A percentile compares a stretch with the other conserved stretches of the same genome.
phyloP scores from a whole-genome alignment of 1,284 basidiomycete genomes.

The Cryptococcus neoformans region DNA sequence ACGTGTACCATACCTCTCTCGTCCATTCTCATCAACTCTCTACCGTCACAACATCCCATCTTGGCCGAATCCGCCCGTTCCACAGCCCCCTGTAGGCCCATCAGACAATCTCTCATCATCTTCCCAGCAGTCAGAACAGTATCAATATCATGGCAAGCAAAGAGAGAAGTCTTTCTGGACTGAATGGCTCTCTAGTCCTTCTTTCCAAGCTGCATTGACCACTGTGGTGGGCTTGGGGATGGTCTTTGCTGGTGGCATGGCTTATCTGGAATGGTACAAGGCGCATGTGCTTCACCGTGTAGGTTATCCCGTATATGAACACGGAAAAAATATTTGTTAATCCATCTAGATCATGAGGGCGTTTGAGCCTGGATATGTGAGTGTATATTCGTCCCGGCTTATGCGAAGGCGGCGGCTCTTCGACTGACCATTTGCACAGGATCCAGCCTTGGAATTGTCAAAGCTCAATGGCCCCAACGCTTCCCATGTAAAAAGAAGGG shows the following conservation, averaged over 20 bases:
- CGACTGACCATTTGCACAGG: slow-evolving; percentile 50
- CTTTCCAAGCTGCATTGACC: slow-evolving; percentile 47
- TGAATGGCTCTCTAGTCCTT: slow-evolving; percentile 35
- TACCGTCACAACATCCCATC: slow-evolving; percentile 3
- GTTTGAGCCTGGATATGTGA: slow-evolving; percentile 43
- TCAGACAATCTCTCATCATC: slow-evolving; percentile 5
- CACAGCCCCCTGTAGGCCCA: slow-evolving; percentile 13
- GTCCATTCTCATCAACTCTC: background rate
- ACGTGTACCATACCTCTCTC: background rate
- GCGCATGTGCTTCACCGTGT: slow-evolving; percentile 73
- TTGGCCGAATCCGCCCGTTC: slow-evolving; percentile 19
- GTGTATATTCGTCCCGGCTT: slow-evolving; percentile 8
- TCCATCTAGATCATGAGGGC: slow-evolving; percentile 41
- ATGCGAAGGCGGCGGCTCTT: background rate
- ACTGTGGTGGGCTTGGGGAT: slow-evolving; percentile 46
- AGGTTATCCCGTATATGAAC: slow-evolving; percentile 4
- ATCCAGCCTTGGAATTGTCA: slow-evolving; percentile 71
- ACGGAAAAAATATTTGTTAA: background rate
- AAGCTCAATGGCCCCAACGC: slow-evolving; percentile 53
- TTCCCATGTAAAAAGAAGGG: slow-evolving; percentile 63
- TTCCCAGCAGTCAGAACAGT: background rate
- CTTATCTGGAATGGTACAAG: slow-evolving; percentile 75
- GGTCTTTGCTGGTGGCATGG: slow-evolving; percentile 55
- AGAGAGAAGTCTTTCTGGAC: slow-evolving; percentile 26
- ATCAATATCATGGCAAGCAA: background rate